Percentiles rank a stretch among this genome's conserved stretches.
These are phyloP conservation scores for Rhododendron ovatum DNA, from an alignment of 148 eudicot genomes.

Conservation along the genomic window DNA sequence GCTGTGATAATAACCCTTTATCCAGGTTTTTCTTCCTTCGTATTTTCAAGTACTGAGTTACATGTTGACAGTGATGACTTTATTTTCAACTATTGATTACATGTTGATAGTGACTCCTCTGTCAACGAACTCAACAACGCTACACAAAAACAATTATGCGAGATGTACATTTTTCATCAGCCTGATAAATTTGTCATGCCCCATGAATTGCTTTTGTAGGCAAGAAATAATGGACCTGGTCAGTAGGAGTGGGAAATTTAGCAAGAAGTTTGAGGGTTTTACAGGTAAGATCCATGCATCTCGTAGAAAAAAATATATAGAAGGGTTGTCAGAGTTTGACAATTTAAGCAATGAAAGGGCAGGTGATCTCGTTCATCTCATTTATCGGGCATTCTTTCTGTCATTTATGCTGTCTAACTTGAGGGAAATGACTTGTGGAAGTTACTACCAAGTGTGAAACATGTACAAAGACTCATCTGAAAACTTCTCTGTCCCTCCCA, in stretches of 20 bases:
- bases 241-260: slow-evolving; percentile 64
- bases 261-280: slow-evolving; percentile 57
- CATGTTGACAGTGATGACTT: neutral
- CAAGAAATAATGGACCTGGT: slow-evolving; percentile 92
- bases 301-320: neutral
- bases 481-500: neutral
- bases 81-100: neutral
- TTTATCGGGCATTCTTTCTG: neutral
- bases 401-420: neutral
- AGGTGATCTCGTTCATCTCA: neutral
- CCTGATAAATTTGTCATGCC: neutral
- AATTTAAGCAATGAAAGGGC: neutral
- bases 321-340: neutral
- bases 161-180: neutral
- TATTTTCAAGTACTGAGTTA: neutral
- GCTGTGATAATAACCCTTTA: slow-evolving; percentile 88
- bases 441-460: neutral
- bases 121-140: neutral
- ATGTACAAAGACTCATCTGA: neutral
- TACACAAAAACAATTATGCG: neutral
- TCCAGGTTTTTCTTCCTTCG: slow-evolving; percentile 48
- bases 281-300: slow-evolving; percentile 41
- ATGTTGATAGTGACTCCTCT: neutral
- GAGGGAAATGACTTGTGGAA: neutral
- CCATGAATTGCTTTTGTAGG: slow-evolving; percentile 34